These are phyloP conservation scores for Arthrobotrys sinensis DNA, from an alignment of 2,329 filamentous ascomycete genomes.

Conservation along the genomic window DNA sequence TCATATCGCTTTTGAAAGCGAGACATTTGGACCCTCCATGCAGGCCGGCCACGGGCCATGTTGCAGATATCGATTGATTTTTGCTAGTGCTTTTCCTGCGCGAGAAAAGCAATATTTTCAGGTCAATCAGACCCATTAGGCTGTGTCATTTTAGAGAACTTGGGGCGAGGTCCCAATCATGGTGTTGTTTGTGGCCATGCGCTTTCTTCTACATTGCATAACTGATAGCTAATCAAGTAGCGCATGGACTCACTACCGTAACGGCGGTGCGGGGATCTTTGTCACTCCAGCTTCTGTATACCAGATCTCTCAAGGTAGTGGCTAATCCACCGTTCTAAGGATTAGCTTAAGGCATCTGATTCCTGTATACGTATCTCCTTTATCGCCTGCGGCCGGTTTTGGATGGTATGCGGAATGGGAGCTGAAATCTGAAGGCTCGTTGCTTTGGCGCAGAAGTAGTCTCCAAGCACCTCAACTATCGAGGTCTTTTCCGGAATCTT, in stretches of 20 bases:
- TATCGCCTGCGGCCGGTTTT: neutral
- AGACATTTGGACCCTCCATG: constrained; percentile 26
- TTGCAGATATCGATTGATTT: constrained; percentile 16
- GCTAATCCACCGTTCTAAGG: neutral
- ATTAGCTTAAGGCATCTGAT: neutral
- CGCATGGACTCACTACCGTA: neutral
- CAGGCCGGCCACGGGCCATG: constrained; percentile 19
- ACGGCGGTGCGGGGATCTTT: neutral
- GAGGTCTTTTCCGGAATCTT: constrained; percentile 25
- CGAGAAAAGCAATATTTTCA: constrained; percentile 36
- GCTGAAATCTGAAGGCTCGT: constrained; percentile 1
- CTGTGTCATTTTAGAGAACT: neutral
- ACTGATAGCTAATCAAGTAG: constrained; percentile 14
- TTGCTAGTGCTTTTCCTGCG: neutral
- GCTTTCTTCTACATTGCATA: neutral
- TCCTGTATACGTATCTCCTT: neutral
- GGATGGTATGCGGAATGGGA: neutral
- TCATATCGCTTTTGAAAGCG: constrained; percentile 32
- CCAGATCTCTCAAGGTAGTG: neutral
- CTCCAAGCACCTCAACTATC: neutral
- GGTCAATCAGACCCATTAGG: neutral
- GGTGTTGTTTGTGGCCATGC: constrained; percentile 31
- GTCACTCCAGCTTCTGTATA: neutral
- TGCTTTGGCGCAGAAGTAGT: neutral
- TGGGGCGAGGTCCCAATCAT: constrained; percentile 15